Conservation (phyloP, 2,329 filamentous ascomycete genomes). For the Penicillium freii region DNA sequence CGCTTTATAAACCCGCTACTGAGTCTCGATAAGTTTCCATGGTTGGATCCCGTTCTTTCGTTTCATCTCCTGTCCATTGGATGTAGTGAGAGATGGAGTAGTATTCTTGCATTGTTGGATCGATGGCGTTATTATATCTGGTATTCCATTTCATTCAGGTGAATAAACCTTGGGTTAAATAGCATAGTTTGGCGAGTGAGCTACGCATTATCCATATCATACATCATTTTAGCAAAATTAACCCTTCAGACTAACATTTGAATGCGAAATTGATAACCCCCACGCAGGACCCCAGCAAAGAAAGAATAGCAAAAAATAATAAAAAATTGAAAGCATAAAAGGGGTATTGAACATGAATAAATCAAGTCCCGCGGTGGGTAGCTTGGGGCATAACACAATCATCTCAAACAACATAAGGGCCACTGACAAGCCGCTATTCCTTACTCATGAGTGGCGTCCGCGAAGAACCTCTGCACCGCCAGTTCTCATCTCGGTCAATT, state of each 20-base stretch:
- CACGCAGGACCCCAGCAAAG: background rate
- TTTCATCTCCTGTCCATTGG: background rate
- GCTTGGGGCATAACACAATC: background rate
- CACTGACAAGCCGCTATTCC: background rate
- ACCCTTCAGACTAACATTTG: background rate
- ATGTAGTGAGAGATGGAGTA: background rate
- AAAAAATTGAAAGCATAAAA: background rate
- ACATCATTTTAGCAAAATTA: conserved; percentile 11
- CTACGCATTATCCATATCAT: conserved; percentile 14
- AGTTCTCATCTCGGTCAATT: conserved; percentile 54
- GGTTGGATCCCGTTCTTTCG: background rate
- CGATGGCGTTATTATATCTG: conserved; percentile 21
- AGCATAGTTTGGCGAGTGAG: conserved; percentile 9
- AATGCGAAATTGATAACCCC: background rate
- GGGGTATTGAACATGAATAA: conserved; percentile 18
- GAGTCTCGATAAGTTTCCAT: conserved; percentile 14
- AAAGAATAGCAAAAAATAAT: background rate
- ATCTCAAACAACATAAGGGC: conserved; percentile 3
- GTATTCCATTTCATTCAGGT: conserved; percentile 2
- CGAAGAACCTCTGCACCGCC: conserved; percentile 55
- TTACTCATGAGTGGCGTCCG: conserved; percentile 32
- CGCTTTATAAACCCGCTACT: conserved; percentile 53
- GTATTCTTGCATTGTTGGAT: conserved; percentile 13
- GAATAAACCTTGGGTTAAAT: conserved; percentile 4
- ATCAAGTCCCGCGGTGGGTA: background rate